phyloP scores from a whole-genome alignment of 345 rosid species.

The Cardamine chenopodiifolia region DNA sequence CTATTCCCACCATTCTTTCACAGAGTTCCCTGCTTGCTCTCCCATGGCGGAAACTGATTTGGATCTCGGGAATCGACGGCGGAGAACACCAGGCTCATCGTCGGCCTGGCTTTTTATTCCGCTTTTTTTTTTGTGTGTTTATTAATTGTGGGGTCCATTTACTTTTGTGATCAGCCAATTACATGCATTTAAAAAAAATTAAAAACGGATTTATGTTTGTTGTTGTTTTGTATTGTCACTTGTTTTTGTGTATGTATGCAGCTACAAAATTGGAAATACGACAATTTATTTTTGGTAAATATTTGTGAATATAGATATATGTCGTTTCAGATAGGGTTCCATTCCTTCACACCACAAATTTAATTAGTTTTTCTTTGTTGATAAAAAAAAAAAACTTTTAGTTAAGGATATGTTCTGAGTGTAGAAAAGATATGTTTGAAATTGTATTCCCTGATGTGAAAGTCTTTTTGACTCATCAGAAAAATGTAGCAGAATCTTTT shows the following conservation, averaged over 20 bases:
- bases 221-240: background rate
- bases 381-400: background rate
- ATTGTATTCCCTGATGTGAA: background rate
- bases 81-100: slow-evolving; percentile 44
- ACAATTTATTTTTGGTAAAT: background rate
- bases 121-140: background rate
- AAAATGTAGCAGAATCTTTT: background rate
- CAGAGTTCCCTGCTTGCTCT: slow-evolving; percentile 56
- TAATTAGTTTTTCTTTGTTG: background rate
- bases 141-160: slow-evolving; percentile 41
- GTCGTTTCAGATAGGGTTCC: background rate
- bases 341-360: background rate
- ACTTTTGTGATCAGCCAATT: slow-evolving; percentile 32
- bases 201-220: background rate
- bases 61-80: slow-evolving; percentile 66
- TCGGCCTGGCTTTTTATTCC: slow-evolving; percentile 54
- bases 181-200: background rate
- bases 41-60: slow-evolving; percentile 72
- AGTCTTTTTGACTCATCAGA: too few species aligned
- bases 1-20: slow-evolving; percentile 86
- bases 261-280: background rate
- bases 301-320: slow-evolving; percentile 12
- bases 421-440: background rate
- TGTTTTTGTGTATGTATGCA: slow-evolving; percentile 9
- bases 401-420: background rate